Base-by-base conservation (phyloP, 2,329 filamentous ascomycete species). In the Pestalotiopsis sp. region DNA sequence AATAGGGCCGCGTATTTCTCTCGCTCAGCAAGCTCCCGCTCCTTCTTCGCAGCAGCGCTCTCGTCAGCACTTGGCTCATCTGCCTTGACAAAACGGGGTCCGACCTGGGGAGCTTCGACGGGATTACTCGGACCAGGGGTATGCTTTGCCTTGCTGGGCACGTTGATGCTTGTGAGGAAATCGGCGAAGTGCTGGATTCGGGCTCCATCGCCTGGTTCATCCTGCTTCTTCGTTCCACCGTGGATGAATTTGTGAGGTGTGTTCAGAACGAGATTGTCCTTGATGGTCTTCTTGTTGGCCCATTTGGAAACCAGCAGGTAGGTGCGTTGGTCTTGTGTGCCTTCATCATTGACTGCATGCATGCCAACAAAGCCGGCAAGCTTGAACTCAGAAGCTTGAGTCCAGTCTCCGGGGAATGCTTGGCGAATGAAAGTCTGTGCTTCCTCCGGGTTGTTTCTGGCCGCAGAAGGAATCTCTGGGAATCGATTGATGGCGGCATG, bases 231-330 rank as follows among this genome's bases (percentile, higher is more conserved):
- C 64, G 69, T 72, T 24, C 71, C 71, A 13, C 71, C 71, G 3
- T 68, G 68, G 14, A 73, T 71, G 66, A 73, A 72, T 20, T 66
- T 66, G 63, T 73, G 71, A 4, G 71, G 71, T 4, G 71, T 72
- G 60, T 71, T 70, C 56, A 44, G 57, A 20, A 72, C 24, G 38
- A 72, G 68, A 9, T 55, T 66, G 35, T 64, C 11, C 66, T 68
- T 73, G 61, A 68, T 55, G 6, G 20, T 66, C 26, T 57, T 52
- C 3, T 35, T 61, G 9, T 40, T 56, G 2, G 57, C 40, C 10
- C 65, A 57, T 55, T 66, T 68, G 20, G 66, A 63, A 56, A 67
- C 44, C n/a, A 72, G 64, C 10, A 62, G 57, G 56, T 65, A 70
- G 35, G 62, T 67, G 2, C 68, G 66, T 20, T 68, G 67, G 48